Base-by-base conservation (phyloP, 1,284 basidiomycete species). In the Cerioporus squamosus region DNA sequence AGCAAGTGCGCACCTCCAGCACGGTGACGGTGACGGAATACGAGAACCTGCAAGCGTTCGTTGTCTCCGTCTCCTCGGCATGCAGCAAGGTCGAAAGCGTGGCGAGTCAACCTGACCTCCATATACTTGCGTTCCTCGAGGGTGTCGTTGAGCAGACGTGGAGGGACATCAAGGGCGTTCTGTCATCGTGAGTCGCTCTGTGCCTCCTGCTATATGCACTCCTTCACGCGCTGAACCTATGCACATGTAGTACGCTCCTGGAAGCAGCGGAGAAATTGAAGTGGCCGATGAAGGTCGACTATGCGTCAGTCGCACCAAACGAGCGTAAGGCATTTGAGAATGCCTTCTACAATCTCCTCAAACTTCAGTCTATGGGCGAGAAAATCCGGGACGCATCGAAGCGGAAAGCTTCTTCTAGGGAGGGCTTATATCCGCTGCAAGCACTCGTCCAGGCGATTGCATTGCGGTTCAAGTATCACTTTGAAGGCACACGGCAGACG, bases 391-490 rank as follows among this genome's bases (percentile, higher is more conserved):
- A 64, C 8, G 2, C 50, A 18, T 64, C 22, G 57, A 63, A 60
- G 55, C 45, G 44, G 54, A 52, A 51, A 33, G 53, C 40, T 40
- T 29, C 26, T 29, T 20, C 44, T 23, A 64, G 55, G 26, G 70
- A 72, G 18, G 71, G 88, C 1, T 70, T 95, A 51, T 93, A 95
- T 72, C 85, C 95, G 2, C 71, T 98, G 9, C 88, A 94, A 68
- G 89, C 92, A 0, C 83, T 99, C n/a, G 81, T 95, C 2, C 85
- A 90, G 55, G 93, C 95, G 0, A 82, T 99, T 47, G 81, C 91
- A 2, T 77, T 95, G 46, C 86, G 97, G 22, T 99, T 98, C 80
- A 93, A 91, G 67, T 99, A 93, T 72, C 97, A 99, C 70, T 99
- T 99, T 67, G 95, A 98, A 62, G 87, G 92, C 0, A 80, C 84